phyloP scores from a whole-genome alignment of 2,329 filamentous ascomycete genomes.

The Sclerotinia subarctica region DNA sequence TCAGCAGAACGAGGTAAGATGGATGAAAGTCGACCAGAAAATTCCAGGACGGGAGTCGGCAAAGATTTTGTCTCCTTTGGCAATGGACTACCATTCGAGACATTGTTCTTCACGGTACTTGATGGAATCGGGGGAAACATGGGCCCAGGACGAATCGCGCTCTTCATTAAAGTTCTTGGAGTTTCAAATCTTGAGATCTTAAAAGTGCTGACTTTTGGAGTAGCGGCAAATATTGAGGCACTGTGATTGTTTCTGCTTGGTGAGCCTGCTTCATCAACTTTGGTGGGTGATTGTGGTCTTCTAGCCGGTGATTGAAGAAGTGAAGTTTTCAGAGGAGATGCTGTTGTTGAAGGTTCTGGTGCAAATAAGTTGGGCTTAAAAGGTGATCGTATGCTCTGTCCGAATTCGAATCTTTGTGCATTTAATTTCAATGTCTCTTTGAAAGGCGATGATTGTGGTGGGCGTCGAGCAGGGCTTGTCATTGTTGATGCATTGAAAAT shows the following conservation, averaged over 20 bases:
- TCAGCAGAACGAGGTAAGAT: conserved; percentile 41
- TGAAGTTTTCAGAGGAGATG: conserved; percentile 34
- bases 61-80: neutral
- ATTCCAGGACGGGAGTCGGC: conserved; percentile 29
- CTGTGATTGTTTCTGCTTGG: conserved; percentile 28
- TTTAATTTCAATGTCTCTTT: conserved; percentile 57
- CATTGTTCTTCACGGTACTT: conserved; percentile 14
- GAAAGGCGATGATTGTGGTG: conserved; percentile 50
- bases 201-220: conserved; percentile 34
- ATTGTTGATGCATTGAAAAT: conserved; percentile 44
- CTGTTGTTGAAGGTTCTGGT: conserved; percentile 24
- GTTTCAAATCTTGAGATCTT: conserved; percentile 38
- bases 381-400: conserved; percentile 33
- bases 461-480: conserved; percentile 55
- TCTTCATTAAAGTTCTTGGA: conserved; percentile 34
- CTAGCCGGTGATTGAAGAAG: conserved; percentile 38
- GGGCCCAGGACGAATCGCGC: conserved; percentile 28
- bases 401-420: conserved; percentile 45
- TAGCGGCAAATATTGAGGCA: conserved; percentile 28
- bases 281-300: conserved; percentile 37
- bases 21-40: conserved; percentile 42
- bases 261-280: conserved; percentile 35
- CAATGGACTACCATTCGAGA: conserved; percentile 16
- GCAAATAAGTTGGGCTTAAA: conserved; percentile 35
- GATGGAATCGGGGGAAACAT: conserved; percentile 30